A percentile compares a stretch with the other conserved stretches of the same genome.
phyloP scores from a whole-genome alignment of 495 filamentous ascomycete genomes.

The Tuber aestivum region DNA sequence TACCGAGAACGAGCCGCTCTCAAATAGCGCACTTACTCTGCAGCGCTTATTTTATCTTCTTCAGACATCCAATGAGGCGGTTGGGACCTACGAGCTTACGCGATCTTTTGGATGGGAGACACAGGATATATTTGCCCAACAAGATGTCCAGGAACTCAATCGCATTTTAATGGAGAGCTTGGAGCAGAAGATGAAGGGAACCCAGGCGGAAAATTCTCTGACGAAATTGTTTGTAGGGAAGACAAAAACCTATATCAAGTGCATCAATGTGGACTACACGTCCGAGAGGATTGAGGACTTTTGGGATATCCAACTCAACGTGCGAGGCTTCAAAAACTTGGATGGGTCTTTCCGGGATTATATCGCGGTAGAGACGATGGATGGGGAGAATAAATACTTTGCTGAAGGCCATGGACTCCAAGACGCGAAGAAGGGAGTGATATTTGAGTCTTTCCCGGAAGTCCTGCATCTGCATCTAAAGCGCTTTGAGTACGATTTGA shows the following conservation, averaged over 20 bases:
- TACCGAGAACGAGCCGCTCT: slow-evolving; percentile 70
- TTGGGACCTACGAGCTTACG: slow-evolving; percentile 87
- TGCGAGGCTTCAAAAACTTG: slow-evolving; percentile 83
- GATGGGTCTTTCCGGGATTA: slow-evolving; percentile 95
- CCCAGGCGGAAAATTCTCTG: slow-evolving; percentile 84
- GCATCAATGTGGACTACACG: slow-evolving; percentile 96
- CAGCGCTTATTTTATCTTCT: slow-evolving; percentile 92
- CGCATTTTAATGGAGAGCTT: slow-evolving; percentile 94
- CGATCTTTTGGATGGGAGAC: slow-evolving; percentile 97
- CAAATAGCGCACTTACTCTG: slow-evolving; percentile 87
- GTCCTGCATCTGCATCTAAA: slow-evolving; percentile 95
- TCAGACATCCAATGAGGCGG: slow-evolving; percentile 72
- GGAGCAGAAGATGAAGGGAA: slow-evolving; percentile 97
- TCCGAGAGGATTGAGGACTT: slow-evolving; percentile 93
- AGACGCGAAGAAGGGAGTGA: slow-evolving; percentile 94
- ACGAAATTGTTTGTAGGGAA: slow-evolving; percentile 90
- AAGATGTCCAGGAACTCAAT: slow-evolving; percentile 96
- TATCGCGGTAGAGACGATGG: slow-evolving; percentile 89
- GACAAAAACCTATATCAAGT: slow-evolving; percentile 96
- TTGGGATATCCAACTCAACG: slow-evolving; percentile 98
- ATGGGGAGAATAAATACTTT: slow-evolving; percentile 97
- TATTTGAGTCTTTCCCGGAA: slow-evolving; percentile 92
- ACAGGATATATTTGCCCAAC: slow-evolving; percentile 95
- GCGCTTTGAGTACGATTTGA: slow-evolving; percentile 94
- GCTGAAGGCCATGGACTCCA: slow-evolving; percentile 86